Evolutionary conservation across 2,329 filamentous ascomycete genomes (phyloP), one percentile per base, ranked within the genome.

Genomic region (Aspergillus pseudotamarii): DNA sequence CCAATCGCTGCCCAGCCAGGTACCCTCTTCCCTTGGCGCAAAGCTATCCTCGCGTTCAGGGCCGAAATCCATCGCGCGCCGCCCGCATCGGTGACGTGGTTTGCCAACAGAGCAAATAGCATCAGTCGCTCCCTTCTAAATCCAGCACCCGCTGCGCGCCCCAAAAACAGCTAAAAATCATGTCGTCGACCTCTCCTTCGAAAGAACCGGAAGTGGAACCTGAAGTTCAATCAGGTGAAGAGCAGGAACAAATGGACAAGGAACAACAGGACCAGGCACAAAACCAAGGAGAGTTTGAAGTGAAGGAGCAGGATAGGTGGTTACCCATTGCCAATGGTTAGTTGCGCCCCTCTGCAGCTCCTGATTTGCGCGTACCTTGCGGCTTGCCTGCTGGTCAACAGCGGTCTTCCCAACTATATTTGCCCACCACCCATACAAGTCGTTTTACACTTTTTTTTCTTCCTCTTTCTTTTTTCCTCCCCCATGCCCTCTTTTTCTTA

Each of bases 271-370:
- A 93, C 80, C 90, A 93, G 84, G 85, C 86, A 79, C 86, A 86
- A 80, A 90, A 87, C 79, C 86, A 91, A 81, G 89, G 93, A 82
- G 94, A 98, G 84, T 97, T 97, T 80, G 94, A 98, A 83, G 94
- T 98, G 82, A 98, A 98, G 86, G 95, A 99, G 83, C 95, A 99
- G 83, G 95, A 99, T 83, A 87, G 95, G 86, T 99, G 95, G 95
- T 88, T 99, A 80, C 95, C 95, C 79, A 99, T 99, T 88, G 95
- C 95, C 84, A 99, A 99, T 93, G 95, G 95, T 99, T 88, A 88
- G 95, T 95, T 81, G 67, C 72, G 71, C 74, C 71, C 73, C 71
- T 75, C 74, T 78, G 73, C 76, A 75, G 72, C 71, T 71, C 70
- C 79, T 83, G 82, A 84, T 84, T 85, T 84, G 82, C 83, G 83